Conservation (phyloP, 2,329 filamentous ascomycete genomes). For the Capronia epimyces region DNA sequence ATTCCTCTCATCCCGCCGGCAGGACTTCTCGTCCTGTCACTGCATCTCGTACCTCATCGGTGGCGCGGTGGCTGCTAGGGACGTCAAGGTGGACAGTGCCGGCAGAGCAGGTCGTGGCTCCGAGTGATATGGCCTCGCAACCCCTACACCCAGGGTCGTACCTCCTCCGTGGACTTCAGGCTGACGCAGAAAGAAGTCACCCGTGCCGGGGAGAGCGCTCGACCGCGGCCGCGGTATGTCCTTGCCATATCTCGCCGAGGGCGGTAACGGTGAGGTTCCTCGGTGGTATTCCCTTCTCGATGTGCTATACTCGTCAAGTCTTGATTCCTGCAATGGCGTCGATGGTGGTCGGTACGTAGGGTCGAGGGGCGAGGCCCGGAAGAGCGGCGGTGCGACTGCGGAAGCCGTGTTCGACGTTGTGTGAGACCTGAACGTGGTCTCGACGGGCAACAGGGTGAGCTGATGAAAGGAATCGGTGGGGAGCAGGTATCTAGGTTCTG, state of each 20-base stretch:
- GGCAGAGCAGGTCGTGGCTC: slow-evolving; percentile 43
- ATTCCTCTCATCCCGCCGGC: slow-evolving; percentile 25
- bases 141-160: slow-evolving; percentile 41
- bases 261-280: slow-evolving; percentile 44
- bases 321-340: slow-evolving; percentile 43
- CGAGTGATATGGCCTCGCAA: slow-evolving; percentile 24
- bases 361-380: slow-evolving; percentile 55
- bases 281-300: slow-evolving; percentile 41
- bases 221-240: slow-evolving; percentile 52
- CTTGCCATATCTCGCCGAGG: slow-evolving; percentile 39
- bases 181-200: slow-evolving; percentile 32
- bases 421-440: slow-evolving; percentile 29
- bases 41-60: slow-evolving; percentile 46
- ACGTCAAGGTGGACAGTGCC: slow-evolving; percentile 56
- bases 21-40: background rate
- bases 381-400: slow-evolving; percentile 55
- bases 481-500: background rate
- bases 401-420: slow-evolving; percentile 48
- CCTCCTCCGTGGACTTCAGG: slow-evolving; percentile 36
- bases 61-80: slow-evolving; percentile 49
- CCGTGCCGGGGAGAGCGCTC: slow-evolving; percentile 45
- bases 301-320: slow-evolving; percentile 38
- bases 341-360: slow-evolving; percentile 37
- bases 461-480: background rate
- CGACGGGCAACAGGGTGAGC: slow-evolving; percentile 9